Conservation (phyloP, 306 rosid genomes). For the Castanopsis chinensis region DNA sequence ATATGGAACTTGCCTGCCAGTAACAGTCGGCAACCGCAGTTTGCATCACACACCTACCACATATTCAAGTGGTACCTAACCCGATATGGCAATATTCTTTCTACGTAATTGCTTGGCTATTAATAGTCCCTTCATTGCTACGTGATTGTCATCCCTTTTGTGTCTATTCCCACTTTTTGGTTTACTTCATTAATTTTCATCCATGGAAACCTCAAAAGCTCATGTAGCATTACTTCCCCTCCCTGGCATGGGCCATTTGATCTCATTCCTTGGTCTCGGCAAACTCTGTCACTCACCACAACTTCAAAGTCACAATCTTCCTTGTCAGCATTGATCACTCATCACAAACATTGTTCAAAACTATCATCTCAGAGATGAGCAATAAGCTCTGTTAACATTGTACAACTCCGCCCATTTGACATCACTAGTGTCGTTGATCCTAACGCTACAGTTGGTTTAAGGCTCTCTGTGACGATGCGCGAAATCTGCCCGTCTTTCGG, state of each 20-base stretch:
- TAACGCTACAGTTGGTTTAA: background rate
- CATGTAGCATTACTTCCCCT: slow-evolving; percentile 12
- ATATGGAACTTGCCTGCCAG: no score
- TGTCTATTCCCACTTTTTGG: no score
- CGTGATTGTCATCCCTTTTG: no score
- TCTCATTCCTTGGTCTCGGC: slow-evolving; percentile 44
- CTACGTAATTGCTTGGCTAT: no score
- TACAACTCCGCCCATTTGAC: slow-evolving; percentile 26
- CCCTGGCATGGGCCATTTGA: slow-evolving; percentile 39
- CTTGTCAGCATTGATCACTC: slow-evolving; percentile 22
- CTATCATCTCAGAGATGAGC: no score
- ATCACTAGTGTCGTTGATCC: slow-evolving; percentile 4
- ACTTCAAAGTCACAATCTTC: slow-evolving; percentile 36
- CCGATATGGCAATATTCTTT: no score
- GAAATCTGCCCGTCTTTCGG: background rate
- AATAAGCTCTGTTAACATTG: slow-evolving; percentile 17
- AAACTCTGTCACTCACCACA: slow-evolving; percentile 27
- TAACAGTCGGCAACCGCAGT: no score
- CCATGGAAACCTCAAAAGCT: slow-evolving; percentile 11
- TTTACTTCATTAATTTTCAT: background rate
- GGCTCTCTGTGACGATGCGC: slow-evolving; percentile 9
- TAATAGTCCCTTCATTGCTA: no score
- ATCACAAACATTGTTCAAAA: slow-evolving; percentile 7
- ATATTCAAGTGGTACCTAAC: no score
- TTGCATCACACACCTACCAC: no score